Percentiles rank a stretch among this genome's conserved stretches.
These are phyloP conservation scores for Kandelia obovata DNA, from an alignment of 345 rosid genomes.

Conservation along the genomic window DNA sequence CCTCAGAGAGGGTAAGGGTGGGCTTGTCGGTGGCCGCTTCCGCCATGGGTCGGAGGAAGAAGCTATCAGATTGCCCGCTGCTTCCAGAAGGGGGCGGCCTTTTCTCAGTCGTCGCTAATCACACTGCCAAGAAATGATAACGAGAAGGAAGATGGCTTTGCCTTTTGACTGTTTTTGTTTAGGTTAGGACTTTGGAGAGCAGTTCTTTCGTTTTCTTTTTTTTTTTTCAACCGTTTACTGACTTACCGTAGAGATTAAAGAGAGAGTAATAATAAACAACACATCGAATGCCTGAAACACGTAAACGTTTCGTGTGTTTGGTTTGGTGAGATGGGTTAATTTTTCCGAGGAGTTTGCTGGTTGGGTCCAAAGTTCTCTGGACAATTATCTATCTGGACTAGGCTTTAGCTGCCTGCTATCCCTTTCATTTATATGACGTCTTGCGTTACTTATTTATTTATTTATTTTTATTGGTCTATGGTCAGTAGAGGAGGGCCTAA, in stretches of 20 bases:
- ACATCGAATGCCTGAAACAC: too few species aligned
- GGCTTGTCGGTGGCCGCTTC: conserved; percentile 50
- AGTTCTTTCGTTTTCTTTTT: too few species aligned
- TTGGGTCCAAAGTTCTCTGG: conserved; percentile 24
- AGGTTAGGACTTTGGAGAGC: conserved; percentile 7
- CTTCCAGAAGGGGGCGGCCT: conserved; percentile 13
- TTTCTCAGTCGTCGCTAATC: too few species aligned
- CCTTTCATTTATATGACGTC: too few species aligned
- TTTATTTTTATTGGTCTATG: too few species aligned
- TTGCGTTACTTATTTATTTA: too few species aligned
- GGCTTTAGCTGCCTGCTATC: conserved; percentile 27
- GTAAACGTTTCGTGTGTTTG: too few species aligned
- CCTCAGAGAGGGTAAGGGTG: conserved; percentile 62
- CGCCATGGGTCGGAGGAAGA: conserved; percentile 41
- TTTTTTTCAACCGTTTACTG: too few species aligned
- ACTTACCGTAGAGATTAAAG: too few species aligned
- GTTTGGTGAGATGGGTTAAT: too few species aligned
- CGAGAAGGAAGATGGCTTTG: neutral
- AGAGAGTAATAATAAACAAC: too few species aligned
- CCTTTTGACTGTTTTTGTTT: neutral
- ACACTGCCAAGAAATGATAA: conserved; percentile 7
- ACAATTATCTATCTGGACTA: conserved; percentile 39
- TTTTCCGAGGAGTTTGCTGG: conserved; percentile 8
- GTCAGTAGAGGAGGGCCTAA: too few species aligned
- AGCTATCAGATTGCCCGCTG: conserved; percentile 21